phyloP scores from a whole-genome alignment of 1,139 yeast genomes.

The Zygosaccharomyces pseudobailii region DNA sequence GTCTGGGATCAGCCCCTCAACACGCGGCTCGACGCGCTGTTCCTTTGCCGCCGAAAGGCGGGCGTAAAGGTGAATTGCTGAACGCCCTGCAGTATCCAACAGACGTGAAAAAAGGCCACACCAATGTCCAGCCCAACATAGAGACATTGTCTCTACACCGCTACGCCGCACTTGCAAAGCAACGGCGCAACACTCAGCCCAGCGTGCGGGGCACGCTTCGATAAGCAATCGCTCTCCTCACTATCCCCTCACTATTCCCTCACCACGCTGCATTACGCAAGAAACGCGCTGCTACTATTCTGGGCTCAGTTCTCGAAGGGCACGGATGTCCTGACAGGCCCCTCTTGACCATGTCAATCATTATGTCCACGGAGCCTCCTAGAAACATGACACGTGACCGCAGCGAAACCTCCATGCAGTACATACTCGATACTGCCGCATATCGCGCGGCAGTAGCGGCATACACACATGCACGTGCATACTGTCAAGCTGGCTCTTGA shows the following conservation, averaged over 20 bases:
- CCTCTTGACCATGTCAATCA: constrained; percentile 12
- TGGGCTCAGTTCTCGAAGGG: constrained; percentile 7
- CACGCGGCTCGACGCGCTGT: constrained; percentile 9
- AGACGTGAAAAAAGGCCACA: too few species aligned
- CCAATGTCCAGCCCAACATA: too few species aligned
- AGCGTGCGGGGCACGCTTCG: constrained; percentile 20
- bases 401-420: constrained; percentile 19
- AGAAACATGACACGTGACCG: constrained; percentile 15
- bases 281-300: constrained; percentile 9
- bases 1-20: constrained; percentile 9
- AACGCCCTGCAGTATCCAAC: too few species aligned
- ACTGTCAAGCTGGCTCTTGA: fast-evolving
- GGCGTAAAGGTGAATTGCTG: neutral
- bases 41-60: constrained; percentile 2
- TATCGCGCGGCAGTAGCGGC: constrained; percentile 14
- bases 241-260: too few species aligned
- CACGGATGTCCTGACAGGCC: constrained; percentile 11
- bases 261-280: constrained; percentile 11
- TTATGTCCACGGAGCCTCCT: constrained; percentile 15
- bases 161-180: constrained; percentile 1
- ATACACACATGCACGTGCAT: neutral
- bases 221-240: constrained; percentile 15
- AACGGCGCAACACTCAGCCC: constrained; percentile 12
- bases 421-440: constrained; percentile 7
- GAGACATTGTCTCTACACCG: too few species aligned